Evolutionary conservation across 106 monocot species (phyloP).

Genomic region (Apostasia shenzhenica): DNA sequence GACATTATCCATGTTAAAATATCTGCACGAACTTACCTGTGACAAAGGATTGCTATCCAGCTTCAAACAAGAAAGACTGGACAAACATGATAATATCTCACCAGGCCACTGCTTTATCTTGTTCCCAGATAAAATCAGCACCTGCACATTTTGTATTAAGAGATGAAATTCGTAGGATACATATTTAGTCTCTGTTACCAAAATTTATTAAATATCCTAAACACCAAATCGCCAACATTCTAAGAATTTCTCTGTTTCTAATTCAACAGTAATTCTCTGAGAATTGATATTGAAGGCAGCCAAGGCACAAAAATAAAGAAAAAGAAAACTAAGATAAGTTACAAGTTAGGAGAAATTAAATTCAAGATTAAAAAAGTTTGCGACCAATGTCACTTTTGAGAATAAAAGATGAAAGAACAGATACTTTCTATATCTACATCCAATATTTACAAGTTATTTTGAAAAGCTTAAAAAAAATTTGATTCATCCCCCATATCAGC

Average conservation of each 20-base stretch:
- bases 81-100: slow-evolving; percentile 43
- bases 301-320: too few relatives aligned
- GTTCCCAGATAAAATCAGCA: slow-evolving; percentile 70
- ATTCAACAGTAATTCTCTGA: neutral
- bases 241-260: neutral
- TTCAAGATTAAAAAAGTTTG: too few relatives aligned
- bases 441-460: too few relatives aligned
- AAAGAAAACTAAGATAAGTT: too few relatives aligned
- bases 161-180: neutral
- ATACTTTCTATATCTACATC: too few relatives aligned
- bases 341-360: too few relatives aligned
- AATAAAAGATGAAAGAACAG: too few relatives aligned
- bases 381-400: too few relatives aligned
- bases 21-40: slow-evolving; percentile 36
- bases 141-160: slow-evolving; percentile 30
- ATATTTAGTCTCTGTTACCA: neutral
- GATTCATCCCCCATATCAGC: too few relatives aligned
- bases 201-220: neutral
- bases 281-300: neutral
- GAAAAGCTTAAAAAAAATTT: too few relatives aligned
- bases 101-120: slow-evolving; percentile 89
- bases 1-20: too few relatives aligned
- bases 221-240: neutral
- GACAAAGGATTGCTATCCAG: slow-evolving; percentile 70
- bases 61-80: slow-evolving; percentile 75